Base-by-base conservation (phyloP, 2,329 filamentous ascomycete genomes). In the Plenodomus biglobosus region DNA sequence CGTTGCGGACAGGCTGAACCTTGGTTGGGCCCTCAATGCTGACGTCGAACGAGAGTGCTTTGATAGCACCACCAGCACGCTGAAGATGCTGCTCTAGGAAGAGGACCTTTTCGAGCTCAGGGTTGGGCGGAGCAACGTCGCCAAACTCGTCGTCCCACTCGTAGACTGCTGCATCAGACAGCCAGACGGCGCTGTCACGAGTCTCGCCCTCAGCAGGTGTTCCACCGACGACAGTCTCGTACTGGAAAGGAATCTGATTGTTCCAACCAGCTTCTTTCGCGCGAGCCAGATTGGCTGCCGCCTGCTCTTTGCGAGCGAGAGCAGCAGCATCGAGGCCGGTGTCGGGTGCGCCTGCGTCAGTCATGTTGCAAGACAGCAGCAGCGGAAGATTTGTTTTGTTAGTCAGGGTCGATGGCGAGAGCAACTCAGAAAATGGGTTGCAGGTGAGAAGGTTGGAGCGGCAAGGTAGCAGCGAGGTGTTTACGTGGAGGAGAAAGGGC, bases 111-210 rank as follows among this genome's bases (percentile, higher is more conserved):
- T 97, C 92, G 0, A 99, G 81, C 40, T 84, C 81, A 0, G 80
- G 76, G 44, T 85, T 81, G 41, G 76, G 77, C 0, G 91, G 91
- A 6, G 87, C 92, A 44, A 99, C 78, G 35, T 97, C 92, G 2
- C 92, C 94, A 58, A 81, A 88, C 2, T 95, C 90, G 10, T 91
- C 90, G 16, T 85, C 80, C 87, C 88, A 97, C 64, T 92, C 83
- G 61, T 97, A 97, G 37, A 87, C 78, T 0, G 68, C 74, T n/a
- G 84, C 85, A 45, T 81, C 81, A 32, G 76, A 75, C 42, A 77
- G 75, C 82, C 77, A 84, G 3, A 38, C 35, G 3, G 42, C 56
- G 1, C 39, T 46, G 6, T 73, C 67, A 21, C 54, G 57, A 19
- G 49, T 53, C 24, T 62, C 58, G 2, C 61, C 59, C 0, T 48